Percentiles rank a stretch among this genome's conserved stretches.
Evolutionary conservation across 2,329 filamentous ascomycete species (phyloP).

Genomic region (Colletotrichum salicis): DNA sequence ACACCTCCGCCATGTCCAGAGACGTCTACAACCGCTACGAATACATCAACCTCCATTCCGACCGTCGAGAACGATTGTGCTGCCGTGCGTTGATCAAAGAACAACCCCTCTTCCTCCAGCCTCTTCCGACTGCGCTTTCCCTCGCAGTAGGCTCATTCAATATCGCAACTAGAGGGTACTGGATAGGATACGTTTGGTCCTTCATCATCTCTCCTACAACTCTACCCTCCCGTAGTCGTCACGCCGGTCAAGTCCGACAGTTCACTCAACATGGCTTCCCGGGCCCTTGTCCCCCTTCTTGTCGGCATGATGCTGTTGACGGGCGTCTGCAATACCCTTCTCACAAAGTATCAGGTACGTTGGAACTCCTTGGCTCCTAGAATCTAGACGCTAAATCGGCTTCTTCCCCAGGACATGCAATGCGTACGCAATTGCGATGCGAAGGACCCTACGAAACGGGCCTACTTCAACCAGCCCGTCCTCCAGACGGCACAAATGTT

Average conservation of each 20-base stretch:
- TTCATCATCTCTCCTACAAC: neutral
- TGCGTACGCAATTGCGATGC: slow-evolving; percentile 90
- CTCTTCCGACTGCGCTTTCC: neutral
- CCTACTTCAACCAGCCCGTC: slow-evolving; percentile 91
- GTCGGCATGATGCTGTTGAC: slow-evolving; percentile 97
- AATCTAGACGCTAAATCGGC: neutral
- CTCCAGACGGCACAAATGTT: slow-evolving; percentile 99
- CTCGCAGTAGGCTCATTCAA: neutral
- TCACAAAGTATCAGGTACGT: slow-evolving; percentile 93
- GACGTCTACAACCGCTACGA: neutral
- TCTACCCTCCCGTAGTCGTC: neutral
- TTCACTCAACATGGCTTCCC: slow-evolving; percentile 71
- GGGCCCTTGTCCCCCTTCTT: slow-evolving; percentile 81
- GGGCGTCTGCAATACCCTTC: slow-evolving; percentile 93
- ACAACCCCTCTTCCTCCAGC: neutral
- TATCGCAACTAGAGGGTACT: neutral
- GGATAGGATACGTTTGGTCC: neutral
- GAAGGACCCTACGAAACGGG: slow-evolving; percentile 71
- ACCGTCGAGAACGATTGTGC: neutral
- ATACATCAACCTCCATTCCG: neutral
- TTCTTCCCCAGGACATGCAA: slow-evolving; percentile 81
- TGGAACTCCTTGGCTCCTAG: neutral
- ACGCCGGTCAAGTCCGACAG: neutral
- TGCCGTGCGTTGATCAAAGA: neutral
- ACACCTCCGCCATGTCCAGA: neutral